Base-by-base conservation (phyloP, 2,329 filamentous ascomycete genomes). In the Plenodomus biglobosus region DNA sequence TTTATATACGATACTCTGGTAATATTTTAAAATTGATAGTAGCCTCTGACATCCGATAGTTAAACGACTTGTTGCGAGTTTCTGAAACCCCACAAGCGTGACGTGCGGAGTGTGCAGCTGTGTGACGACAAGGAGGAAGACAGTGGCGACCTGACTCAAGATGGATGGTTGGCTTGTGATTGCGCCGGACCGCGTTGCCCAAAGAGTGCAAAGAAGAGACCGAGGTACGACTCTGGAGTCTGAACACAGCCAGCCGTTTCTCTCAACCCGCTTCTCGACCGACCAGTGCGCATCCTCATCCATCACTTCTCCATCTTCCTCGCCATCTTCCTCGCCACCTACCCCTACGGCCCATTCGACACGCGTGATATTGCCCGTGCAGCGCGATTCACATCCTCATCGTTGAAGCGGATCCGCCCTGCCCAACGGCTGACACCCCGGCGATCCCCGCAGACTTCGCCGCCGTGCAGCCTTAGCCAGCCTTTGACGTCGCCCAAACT, bases 381-480 rank as follows among this genome's bases (percentile, higher is more conserved):
- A 8, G 8, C 8, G 27, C 27, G 27, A 32, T 11, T 10, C 15
- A 19, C 36, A 32, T 24, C 24, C n/a, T 40, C 19, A 11, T 32
- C 24, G 43, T 42, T 41, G 38, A 49, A 42, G 56, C 56, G 51
- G 53, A 55, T 44, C 56, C 56, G 52, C 50, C 42, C 43, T 30
- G 7, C 41, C 24, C 18, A 20, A 40, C 43, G 34, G 37, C 27
- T 32, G 27, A 44, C 40, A 48, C 38, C 46, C 58, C 55, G 46
- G 58, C 58, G 50, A 57, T 51, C 58, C 60, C 58, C 58, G 58
- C 60, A 60, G 55, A 55, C 54, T 55, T 50, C 53, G 47, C 54
- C 49, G 45, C 16, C 50, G 51, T 45, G 50, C 46, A 46, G 42
- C 40, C 49, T 43, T 49, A 57, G 44, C 52, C 52, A 15, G 27